Base-by-base conservation (phyloP, 768 basidiomycete genomes). In the Naganishia randhawae region DNA sequence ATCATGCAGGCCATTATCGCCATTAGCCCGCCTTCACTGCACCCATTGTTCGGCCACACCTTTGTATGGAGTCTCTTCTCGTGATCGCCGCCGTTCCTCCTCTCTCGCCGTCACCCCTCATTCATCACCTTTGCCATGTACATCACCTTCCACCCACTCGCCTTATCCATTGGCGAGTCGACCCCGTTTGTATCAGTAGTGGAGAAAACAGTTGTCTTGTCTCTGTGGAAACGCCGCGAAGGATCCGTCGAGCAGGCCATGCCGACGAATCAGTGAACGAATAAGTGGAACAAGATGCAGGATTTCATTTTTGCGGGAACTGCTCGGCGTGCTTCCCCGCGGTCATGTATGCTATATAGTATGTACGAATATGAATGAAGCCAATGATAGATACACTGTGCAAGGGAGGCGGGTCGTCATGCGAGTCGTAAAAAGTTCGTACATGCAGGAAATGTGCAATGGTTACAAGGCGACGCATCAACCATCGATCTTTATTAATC, bases 111-210 rank as follows among this genome's bases (percentile, higher is more conserved):
- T 50, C 50, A 22, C 50, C 50, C 41, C 41, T 42, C 41, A 42
- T 42, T 42, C 29, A 48, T 22, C 19, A 48, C 45, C 45, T 48
- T 42, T 42, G 41, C n/a, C 31, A 8, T 33, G 32, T 22, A 37
- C 33, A 55, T 22, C n/a, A 22, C 37, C 54, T 50, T 22, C 17
- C 50, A n/a, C n/a, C n/a, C n/a, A n/a, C 54, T 37, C 31, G 54
- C 57, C 25, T 25, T n/a, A n/a, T n/a, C n/a, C n/a, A n/a, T n/a
- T n/a, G n/a, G n/a, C n/a, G n/a, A n/a, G n/a, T n/a, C n/a, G n/a
- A n/a, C n/a, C 22, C 41, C 33, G 33, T 39, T 61, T 61, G 57
- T 61, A 61, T 55, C 35, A 61, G 29, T 61, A 61, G 37, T 41
- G 22, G 37, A 35, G 27, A 61, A 39, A 22, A 25, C 33, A 35